Base-by-base conservation (phyloP, 176 grass and related monocot genomes). In the Ensete glaucum region DNA sequence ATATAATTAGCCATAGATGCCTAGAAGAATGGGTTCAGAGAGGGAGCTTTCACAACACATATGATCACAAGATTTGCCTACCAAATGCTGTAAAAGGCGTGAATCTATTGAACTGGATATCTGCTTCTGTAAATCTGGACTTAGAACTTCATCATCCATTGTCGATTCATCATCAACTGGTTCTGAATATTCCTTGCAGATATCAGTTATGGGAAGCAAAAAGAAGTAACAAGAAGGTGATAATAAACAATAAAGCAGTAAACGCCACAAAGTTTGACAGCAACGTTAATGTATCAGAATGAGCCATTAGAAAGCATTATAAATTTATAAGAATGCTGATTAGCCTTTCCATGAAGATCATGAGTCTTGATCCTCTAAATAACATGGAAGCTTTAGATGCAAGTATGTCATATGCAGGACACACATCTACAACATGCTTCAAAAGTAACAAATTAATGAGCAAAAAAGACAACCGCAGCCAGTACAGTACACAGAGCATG, bases 101-200 rank as follows among this genome's bases (percentile, higher is more conserved):
- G 95, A 89, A 89, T 94, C 95, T 80, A 94, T 87, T 85, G 95
- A 77, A 76, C 75, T 78, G 80, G 72, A 87, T 83, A 99, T 94
- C 68, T 93, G 88, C 67, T 51, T 85, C 82, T 82, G 84, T 69
- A 99, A 84, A 88, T 91, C 88, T 84, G 75, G 64, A 86, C 85
- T 86, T 76, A 88, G 25, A 64, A 82, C 71, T 83, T 75, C 82
- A 1, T 90, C 80, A 58, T 99, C 91, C 91, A 99, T 89, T 5
- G 60, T 34, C 62, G 85, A 54, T 24, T 94, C 90, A 78, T 87
- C 80, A 66, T 99, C 95, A 79, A 78, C 71, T 73, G 26, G 59
- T 69, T 57, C 87, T 89, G 82, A 64, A 55, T 66, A 76, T 77
- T 56, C 53, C 27, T 43, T 27, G 24, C 8, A 51, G 21, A 50